These are phyloP conservation scores for Wickerhamiella azymoides DNA, from an alignment of 805 yeast species.

Conservation along the genomic window DNA sequence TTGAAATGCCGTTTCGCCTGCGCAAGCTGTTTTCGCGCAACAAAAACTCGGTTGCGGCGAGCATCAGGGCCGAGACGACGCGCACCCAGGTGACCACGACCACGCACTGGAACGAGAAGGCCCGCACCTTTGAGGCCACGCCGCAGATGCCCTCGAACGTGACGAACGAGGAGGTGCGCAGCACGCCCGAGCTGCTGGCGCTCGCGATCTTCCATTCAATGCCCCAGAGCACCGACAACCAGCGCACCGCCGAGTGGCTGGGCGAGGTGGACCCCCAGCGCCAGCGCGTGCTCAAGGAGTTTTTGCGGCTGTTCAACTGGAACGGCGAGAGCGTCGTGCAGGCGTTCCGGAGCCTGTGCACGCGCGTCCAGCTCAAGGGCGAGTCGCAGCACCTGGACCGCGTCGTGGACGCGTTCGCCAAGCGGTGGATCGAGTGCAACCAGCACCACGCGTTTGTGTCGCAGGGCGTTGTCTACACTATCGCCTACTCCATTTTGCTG, in stretches of 20 bases:
- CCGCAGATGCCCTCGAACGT: conserved; percentile 5
- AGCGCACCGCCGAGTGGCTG: conserved; percentile 12
- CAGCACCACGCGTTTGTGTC: conserved; percentile 36
- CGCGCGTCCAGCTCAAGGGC: conserved; percentile 57
- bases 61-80: conserved; percentile 2
- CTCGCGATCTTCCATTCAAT: conserved; percentile 11
- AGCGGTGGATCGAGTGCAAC: conserved; percentile 43
- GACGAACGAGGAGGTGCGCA: conserved; percentile 5
- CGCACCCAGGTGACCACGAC: conserved; percentile 4
- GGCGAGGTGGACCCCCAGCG: conserved; percentile 8
- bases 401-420: conserved; percentile 52
- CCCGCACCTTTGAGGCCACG: conserved; percentile 7
- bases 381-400: conserved; percentile 74
- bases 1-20: conserved; percentile 7
- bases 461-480: conserved; percentile 48
- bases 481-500: conserved; percentile 56
- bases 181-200: conserved; percentile 8
- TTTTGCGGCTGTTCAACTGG: conserved; percentile 30
- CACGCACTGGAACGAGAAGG: conserved; percentile 11
- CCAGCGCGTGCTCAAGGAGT: conserved; percentile 23
- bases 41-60: conserved; percentile 1
- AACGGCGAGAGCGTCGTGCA: conserved; percentile 38
- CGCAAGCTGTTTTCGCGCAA: conserved; percentile 4
- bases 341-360: conserved; percentile 48
- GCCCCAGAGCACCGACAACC: conserved; percentile 7